Percentiles rank a stretch among this genome's conserved stretches.
Conservation (phyloP, 352 stramenopile species). For the Globisporangium cystogenes region DNA sequence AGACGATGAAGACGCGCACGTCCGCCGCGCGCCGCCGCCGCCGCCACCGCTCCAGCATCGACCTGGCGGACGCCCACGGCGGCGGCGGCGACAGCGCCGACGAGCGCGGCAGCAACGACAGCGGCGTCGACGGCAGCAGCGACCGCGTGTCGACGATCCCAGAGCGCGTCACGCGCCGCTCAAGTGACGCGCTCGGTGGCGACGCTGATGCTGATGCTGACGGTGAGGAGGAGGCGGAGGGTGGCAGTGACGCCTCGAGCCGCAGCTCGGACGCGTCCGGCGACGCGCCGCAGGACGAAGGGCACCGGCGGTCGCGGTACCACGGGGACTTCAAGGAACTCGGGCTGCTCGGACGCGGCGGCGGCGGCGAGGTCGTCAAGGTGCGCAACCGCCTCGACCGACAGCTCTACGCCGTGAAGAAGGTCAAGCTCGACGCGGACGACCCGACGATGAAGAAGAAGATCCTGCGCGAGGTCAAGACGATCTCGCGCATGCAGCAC, state of each 20-base stretch:
- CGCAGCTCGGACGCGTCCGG: conserved; percentile 19
- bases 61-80: conserved; percentile 28
- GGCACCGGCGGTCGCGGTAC: conserved; percentile 72
- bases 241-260: conserved; percentile 1
- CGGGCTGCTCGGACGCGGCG: conserved; percentile 71
- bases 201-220: conserved; percentile 13
- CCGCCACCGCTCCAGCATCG: conserved; percentile 55
- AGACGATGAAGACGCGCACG: conserved; percentile 54
- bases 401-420: conserved; percentile 85
- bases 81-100: conserved; percentile 18
- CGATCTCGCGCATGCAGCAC: conserved; percentile 95
- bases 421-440: conserved; percentile 79
- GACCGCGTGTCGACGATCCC: conserved; percentile 30
- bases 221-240: no score
- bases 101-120: conserved; percentile 19
- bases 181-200: conserved; percentile 8
- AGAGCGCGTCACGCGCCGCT: conserved; percentile 20
- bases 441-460: conserved; percentile 94
- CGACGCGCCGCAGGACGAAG: conserved; percentile 21
- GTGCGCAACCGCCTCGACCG: conserved; percentile 77
- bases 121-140: conserved; percentile 26
- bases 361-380: conserved; percentile 81
- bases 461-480: conserved; percentile 93
- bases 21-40: conserved; percentile 24
- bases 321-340: conserved; percentile 85